Conservation (phyloP, 2,329 filamentous ascomycete species). For the Cyphellophora europaea region DNA sequence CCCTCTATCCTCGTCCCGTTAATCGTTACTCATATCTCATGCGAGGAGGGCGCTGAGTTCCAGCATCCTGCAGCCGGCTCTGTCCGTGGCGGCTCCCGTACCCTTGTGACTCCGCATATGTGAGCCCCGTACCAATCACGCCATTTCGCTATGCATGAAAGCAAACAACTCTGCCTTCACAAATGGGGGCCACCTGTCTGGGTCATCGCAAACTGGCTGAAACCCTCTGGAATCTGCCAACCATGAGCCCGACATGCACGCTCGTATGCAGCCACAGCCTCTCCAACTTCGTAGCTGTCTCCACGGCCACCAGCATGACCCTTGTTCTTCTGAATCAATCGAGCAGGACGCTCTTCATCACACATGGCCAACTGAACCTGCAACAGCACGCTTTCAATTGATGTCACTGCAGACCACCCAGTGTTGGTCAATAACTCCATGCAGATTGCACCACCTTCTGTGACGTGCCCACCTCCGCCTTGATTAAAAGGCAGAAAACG, state of each 20-base stretch:
- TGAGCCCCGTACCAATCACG: too few relatives aligned
- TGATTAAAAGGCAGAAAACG: slow-evolving; percentile 61
- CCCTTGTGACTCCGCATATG: too few relatives aligned
- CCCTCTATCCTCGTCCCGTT: too few relatives aligned
- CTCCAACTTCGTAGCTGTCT: slow-evolving; percentile 54
- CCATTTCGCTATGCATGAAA: too few relatives aligned
- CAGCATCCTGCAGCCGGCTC: too few relatives aligned
- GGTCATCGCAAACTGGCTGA: slow-evolving; percentile 34
- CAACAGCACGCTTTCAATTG: slow-evolving; percentile 69
- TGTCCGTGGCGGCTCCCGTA: too few relatives aligned
- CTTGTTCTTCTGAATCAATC: slow-evolving; percentile 34
- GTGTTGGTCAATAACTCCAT: slow-evolving; percentile 78
- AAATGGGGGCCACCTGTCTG: too few relatives aligned
- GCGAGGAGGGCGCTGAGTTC: too few relatives aligned
- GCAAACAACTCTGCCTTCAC: too few relatives aligned
- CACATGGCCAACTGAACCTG: slow-evolving; percentile 72
- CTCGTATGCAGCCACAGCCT: slow-evolving; percentile 65
- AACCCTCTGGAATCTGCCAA: slow-evolving; percentile 61
- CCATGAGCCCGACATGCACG: slow-evolving; percentile 61
- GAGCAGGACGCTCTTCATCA: slow-evolving; percentile 60
- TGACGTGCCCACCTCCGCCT: slow-evolving; percentile 81
- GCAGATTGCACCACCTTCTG: slow-evolving; percentile 70
- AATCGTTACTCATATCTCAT: too few relatives aligned
- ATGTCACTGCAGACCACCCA: slow-evolving; percentile 67
- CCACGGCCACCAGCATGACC: slow-evolving; percentile 1